phyloP scores from a whole-genome alignment of 31 red algal species.

The Odonthalia washingtoniensis region DNA sequence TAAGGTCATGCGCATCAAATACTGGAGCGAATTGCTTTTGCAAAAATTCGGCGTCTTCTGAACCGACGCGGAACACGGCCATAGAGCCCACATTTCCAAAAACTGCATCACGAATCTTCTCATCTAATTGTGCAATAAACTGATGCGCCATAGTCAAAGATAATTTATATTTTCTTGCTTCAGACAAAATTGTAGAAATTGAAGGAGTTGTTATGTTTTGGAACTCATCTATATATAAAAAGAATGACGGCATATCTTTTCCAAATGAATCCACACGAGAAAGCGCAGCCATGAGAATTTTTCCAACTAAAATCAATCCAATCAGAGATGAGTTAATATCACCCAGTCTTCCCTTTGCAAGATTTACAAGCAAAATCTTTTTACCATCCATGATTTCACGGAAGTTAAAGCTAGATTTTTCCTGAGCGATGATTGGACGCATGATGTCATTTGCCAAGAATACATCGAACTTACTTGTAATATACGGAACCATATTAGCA shows the following conservation, averaged over 20 bases:
- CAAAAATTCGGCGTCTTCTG: constrained; percentile 22
- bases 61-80: neutral
- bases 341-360: constrained; percentile 5
- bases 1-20: constrained; percentile 7
- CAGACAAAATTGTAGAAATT: constrained; percentile 13
- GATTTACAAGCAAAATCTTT: constrained; percentile 14
- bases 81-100: constrained; percentile 16
- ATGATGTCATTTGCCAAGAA: constrained; percentile 17
- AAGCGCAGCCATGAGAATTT: constrained; percentile 16
- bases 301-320: constrained; percentile 12
- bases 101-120: constrained; percentile 17
- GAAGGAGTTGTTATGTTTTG: constrained; percentile 13
- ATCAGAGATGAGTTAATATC: constrained; percentile 7
- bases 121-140: constrained; percentile 17
- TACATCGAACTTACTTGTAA: constrained; percentile 11
- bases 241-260: neutral
- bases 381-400: constrained; percentile 13
- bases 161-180: constrained; percentile 13
- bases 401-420: constrained; percentile 16
- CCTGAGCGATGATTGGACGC: constrained; percentile 11
- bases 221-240: constrained; percentile 27
- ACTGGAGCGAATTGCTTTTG: constrained; percentile 3
- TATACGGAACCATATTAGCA: constrained; percentile 22
- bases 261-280: constrained; percentile 3
- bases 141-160: constrained; percentile 19